Conservation (phyloP, 2,329 filamentous ascomycete species). For the Ilyonectria sp. region DNA sequence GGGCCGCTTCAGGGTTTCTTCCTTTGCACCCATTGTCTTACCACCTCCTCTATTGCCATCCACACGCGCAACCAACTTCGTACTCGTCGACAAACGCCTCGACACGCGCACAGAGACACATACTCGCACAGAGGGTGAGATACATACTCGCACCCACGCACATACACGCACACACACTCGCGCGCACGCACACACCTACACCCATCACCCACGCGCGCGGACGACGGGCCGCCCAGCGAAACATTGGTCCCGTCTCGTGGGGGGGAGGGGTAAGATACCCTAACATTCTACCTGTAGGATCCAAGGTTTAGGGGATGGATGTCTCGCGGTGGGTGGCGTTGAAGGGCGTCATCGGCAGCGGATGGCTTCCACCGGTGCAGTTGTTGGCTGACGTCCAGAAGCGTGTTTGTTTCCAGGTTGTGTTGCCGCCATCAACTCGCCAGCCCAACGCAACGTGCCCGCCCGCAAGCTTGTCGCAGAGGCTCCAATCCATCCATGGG, state of each 20-base stretch:
- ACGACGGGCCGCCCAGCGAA: slow-evolving; percentile 34
- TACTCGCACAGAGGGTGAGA: slow-evolving; percentile 8
- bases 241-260: slow-evolving; percentile 39
- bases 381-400: slow-evolving; percentile 11
- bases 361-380: slow-evolving; percentile 17
- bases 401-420: slow-evolving; percentile 15
- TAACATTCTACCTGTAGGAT: slow-evolving; percentile 8
- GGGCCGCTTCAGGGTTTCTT: slow-evolving; percentile 13
- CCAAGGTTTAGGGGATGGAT: slow-evolving; percentile 26
- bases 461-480: slow-evolving; percentile 1
- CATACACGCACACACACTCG: background rate
- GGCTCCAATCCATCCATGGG: slow-evolving; percentile 6
- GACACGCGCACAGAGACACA: slow-evolving; percentile 3
- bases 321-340: slow-evolving; percentile 30
- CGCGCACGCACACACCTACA: slow-evolving; percentile 1
- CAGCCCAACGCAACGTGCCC: background rate
- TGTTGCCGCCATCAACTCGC: slow-evolving; percentile 5
- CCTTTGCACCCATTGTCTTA: slow-evolving; percentile 6
- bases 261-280: slow-evolving; percentile 25
- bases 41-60: slow-evolving; percentile 2
- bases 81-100: slow-evolving; percentile 5
- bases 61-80: background rate
- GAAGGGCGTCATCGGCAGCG: slow-evolving; percentile 24
- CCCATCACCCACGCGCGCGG: slow-evolving; percentile 12
- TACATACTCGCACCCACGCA: slow-evolving; percentile 8